Base-by-base conservation (phyloP, 2,329 filamentous ascomycete species). In the Nigrospora osmanthi region DNA sequence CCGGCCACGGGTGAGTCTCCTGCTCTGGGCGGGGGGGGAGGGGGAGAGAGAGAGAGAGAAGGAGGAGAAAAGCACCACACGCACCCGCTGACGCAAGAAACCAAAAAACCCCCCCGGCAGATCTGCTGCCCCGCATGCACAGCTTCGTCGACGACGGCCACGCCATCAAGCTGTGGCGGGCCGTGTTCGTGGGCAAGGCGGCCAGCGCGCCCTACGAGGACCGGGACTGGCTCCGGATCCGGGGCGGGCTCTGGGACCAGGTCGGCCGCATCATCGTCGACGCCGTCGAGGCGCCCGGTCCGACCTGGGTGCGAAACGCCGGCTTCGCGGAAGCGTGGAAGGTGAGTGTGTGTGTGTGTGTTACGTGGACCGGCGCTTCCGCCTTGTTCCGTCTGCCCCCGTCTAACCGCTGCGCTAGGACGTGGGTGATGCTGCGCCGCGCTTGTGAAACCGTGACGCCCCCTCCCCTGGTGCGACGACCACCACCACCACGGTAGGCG, bases 121-220 rank as follows among this genome's bases (percentile, higher is more conserved):
- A 72, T 2, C 61, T 80, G 3, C 61, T 78, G 7, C 59, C 68
- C 1, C 64, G 72, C 11, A 59, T 81, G 15, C 69, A 72, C 47
- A 48, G 50, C 11, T 57, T 76, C 32, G 57, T 73, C 0, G 90
- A 95, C 52, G 89, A 96, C 62, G 89, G 90, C 0, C 91, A 97
- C 64, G 73, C 80, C 11, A 72, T 82, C 44, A 96, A 96, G 63
- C 66, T 94, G 6, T 71, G 83, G 9, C 71, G 89, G 31, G 83
- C 87, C 2, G 62, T 93, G 15, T 75, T 76, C 4, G 65, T 89
- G 54, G 87, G 80, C 1, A 71, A 83, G 59, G 59, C 70, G 31
- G 56, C 74, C 1, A 75, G 72, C 42, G 54, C 58, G 51, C 59
- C 61, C 35, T 84, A 68, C 52, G 55, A 60, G 12, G 60, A 68